Evolutionary conservation across 768 basidiomycete genomes (phyloP), one percentile per base, ranked within the genome.

Genomic region (Amanita phalloides): DNA sequence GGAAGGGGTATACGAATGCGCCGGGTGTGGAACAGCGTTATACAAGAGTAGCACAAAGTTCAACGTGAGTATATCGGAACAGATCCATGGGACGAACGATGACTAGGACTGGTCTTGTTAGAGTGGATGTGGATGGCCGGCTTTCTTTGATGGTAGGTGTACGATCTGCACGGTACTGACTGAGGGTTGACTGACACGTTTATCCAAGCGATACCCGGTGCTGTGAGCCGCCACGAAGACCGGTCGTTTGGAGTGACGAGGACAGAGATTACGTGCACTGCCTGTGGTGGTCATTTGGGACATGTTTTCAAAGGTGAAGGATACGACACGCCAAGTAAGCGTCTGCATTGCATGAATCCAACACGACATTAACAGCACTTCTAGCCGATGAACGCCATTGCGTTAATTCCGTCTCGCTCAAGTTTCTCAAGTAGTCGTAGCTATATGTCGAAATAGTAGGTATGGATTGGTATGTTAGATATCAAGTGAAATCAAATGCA

Each of bases 121-220:
- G 76, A 92, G 89, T 53, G 90, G 91, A 6, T 95, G 90, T 60
- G 93, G 93, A 21, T 97, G 93, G 93, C 93, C 94, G n/a, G 90
- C 93, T 1, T 97, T 96, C 76, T 97, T 86, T 63, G 93, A 95
- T 62, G 87, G 87, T 86, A 55, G 52, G 68, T 58, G 7, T 26
- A 32, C 21, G n/a, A 35, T n/a, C 39, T 17, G 5, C 28, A 23
- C 36, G 37, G 13, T 17, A 7, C n/a, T n/a, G 42, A 39, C 26
- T 42, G 38, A 48, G 45, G n/a, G 17, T 17, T 17, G 17, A 17
- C 45, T 38, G 35, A 48, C 13, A 30, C 32, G 41, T 11, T 3
- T 36, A 37, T 38, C 30, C 30, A 55, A 90, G 91, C 92, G 6
- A 79, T 95, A 55, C 93, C 93, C 5, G 93, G 92, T 32, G 90